Evolutionary conservation across 2,329 filamentous ascomycete species (phyloP).

Genomic region (Fusarium virguliforme): DNA sequence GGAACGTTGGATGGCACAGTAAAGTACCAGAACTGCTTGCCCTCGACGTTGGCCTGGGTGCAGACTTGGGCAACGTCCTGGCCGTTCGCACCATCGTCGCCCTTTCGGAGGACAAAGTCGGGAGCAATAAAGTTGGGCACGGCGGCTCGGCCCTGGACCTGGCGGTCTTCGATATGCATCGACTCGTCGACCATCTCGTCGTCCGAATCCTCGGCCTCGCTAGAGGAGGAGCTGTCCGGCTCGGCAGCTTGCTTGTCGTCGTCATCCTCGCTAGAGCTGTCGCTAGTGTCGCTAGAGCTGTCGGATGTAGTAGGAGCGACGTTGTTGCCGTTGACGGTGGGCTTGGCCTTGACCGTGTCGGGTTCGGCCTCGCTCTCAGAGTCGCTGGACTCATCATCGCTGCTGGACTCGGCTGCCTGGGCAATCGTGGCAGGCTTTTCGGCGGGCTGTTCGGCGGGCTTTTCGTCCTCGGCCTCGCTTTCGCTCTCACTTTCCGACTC

Average conservation of each 20-base stretch:
- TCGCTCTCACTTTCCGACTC: slow-evolving; percentile 53
- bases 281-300: slow-evolving; percentile 48
- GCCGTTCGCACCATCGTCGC: slow-evolving; percentile 56
- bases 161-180: slow-evolving; percentile 57
- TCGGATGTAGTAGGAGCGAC: slow-evolving; percentile 34
- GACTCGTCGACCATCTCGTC: slow-evolving; percentile 59
- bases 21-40: slow-evolving; percentile 87
- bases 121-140: slow-evolving; percentile 65
- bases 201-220: slow-evolving; percentile 52
- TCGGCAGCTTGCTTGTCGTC: slow-evolving; percentile 36
- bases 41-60: slow-evolving; percentile 71
- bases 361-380: slow-evolving; percentile 51
- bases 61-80: slow-evolving; percentile 70
- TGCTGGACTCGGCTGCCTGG: slow-evolving; percentile 43
- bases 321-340: slow-evolving; percentile 35
- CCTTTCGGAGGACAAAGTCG: slow-evolving; percentile 70
- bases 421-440: slow-evolving; percentile 30
- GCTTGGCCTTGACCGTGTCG: slow-evolving; percentile 40
- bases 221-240: slow-evolving; percentile 41
- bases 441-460: not conserved
- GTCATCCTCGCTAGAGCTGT: slow-evolving; percentile 48
- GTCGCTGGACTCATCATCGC: slow-evolving; percentile 51
- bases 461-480: slow-evolving; percentile 50
- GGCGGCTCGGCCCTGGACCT: slow-evolving; percentile 56
- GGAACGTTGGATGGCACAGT: slow-evolving; percentile 79